A percentile compares a stretch with the other conserved stretches of the same genome.
phyloP scores from a whole-genome alignment of 2,329 filamentous ascomycete species.

The Apiospora marii region DNA sequence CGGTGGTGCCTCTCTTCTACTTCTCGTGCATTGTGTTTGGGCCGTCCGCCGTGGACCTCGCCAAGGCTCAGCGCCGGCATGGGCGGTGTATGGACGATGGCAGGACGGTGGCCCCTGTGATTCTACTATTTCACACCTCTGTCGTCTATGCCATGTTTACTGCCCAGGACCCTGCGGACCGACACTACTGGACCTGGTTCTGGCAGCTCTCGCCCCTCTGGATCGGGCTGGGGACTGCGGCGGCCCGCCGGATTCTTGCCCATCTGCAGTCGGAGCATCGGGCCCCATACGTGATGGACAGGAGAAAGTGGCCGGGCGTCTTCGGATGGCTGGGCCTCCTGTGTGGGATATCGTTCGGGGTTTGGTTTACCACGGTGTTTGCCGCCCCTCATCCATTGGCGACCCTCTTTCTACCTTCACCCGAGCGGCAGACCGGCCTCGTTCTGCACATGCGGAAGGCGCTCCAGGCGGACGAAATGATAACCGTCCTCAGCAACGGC shows the following conservation, averaged over 20 bases:
- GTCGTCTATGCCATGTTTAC: not conserved
- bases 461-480: not conserved
- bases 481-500: not conserved
- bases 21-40: too few relatives aligned
- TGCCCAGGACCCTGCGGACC: not conserved
- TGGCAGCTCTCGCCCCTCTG: not conserved
- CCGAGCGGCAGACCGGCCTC: not conserved
- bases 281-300: not conserved
- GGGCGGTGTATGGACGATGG: too few relatives aligned
- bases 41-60: too few relatives aligned
- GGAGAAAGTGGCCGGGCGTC: not conserved
- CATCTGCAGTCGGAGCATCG: not conserved
- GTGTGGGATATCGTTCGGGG: not conserved
- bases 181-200: not conserved
- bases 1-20: too few relatives aligned
- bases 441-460: not conserved
- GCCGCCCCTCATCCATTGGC: not conserved
- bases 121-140: not conserved
- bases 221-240: not conserved
- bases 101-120: not conserved
- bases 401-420: not conserved
- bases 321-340: not conserved
- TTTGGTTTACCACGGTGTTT: not conserved
- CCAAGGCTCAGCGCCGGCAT: too few relatives aligned
- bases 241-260: not conserved